These are phyloP conservation scores for Starmerella riodocensis DNA, from an alignment of 805 yeast genomes.

Conservation along the genomic window DNA sequence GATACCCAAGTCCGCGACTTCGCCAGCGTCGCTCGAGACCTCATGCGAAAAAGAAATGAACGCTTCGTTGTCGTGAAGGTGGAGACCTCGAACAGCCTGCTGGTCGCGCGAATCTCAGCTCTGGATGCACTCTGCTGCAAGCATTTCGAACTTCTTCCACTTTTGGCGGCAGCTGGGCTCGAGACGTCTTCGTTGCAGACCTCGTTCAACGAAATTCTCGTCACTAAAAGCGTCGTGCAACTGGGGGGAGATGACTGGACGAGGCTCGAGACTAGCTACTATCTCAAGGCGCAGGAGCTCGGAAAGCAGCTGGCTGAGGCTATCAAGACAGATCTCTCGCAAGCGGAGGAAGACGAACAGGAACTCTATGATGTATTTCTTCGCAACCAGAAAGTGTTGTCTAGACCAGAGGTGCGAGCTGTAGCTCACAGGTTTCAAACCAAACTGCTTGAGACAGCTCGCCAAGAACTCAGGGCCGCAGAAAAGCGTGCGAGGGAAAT, in stretches of 20 bases:
- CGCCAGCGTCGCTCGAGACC: slow-evolving; percentile 55
- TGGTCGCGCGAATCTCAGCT: slow-evolving; percentile 35
- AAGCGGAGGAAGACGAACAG: slow-evolving; percentile 25
- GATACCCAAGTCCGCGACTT: slow-evolving; percentile 53
- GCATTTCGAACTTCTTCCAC: slow-evolving; percentile 30
- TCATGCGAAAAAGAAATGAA: slow-evolving; percentile 59
- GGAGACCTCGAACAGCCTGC: slow-evolving; percentile 31
- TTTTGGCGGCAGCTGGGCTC: neutral
- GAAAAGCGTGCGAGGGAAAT: neutral
- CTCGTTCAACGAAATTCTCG: slow-evolving; percentile 4
- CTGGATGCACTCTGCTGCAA: slow-evolving; percentile 36
- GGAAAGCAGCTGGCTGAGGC: slow-evolving; percentile 36
- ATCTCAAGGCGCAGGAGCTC: slow-evolving; percentile 32
- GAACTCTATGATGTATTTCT: slow-evolving; percentile 43
- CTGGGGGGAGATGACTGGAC: slow-evolving; percentile 29
- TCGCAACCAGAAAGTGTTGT: slow-evolving; percentile 36
- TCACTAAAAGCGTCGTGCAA: neutral
- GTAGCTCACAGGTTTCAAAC: slow-evolving; percentile 49
- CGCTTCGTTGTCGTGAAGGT: slow-evolving; percentile 54
- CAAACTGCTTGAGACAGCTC: slow-evolving; percentile 35
- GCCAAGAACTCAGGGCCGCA: slow-evolving; percentile 2
- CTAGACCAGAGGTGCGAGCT: slow-evolving; percentile 42
- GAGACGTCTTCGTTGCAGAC: neutral
- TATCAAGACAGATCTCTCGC: slow-evolving; percentile 31
- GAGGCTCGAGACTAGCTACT: slow-evolving; percentile 32